phyloP scores from a whole-genome alignment of 2,329 filamentous ascomycete genomes.

The Penicillium decumbens region DNA sequence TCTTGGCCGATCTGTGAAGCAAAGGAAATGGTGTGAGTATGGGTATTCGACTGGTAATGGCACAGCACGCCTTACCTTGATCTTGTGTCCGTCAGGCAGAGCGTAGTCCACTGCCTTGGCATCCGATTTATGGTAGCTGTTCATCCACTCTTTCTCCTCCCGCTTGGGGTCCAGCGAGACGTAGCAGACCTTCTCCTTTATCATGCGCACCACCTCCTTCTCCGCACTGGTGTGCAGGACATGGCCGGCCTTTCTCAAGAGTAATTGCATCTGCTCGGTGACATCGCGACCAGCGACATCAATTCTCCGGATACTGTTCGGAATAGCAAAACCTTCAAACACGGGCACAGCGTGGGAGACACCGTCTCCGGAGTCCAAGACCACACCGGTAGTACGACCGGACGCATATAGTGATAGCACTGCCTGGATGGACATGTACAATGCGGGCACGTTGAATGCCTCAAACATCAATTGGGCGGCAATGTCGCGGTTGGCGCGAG shows the following conservation, averaged over 20 bases:
- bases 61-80: slow-evolving; percentile 60
- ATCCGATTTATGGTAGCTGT: slow-evolving; percentile 65
- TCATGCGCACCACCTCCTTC: slow-evolving; percentile 96
- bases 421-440: slow-evolving; percentile 96
- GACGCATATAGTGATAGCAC: slow-evolving; percentile 94
- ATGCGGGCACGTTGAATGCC: slow-evolving; percentile 94
- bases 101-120: slow-evolving; percentile 80
- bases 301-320: slow-evolving; percentile 89
- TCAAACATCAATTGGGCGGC: slow-evolving; percentile 98
- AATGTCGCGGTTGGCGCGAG: slow-evolving; percentile 88
- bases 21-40: neutral
- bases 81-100: slow-evolving; percentile 85
- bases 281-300: slow-evolving; percentile 95
- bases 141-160: slow-evolving; percentile 93
- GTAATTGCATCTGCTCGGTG: slow-evolving; percentile 86
- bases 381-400: slow-evolving; percentile 90
- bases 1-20: slow-evolving; percentile 71
- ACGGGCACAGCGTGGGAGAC: slow-evolving; percentile 97
- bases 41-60: neutral
- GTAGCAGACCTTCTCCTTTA: slow-evolving; percentile 93
- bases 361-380: slow-evolving; percentile 90
- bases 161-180: slow-evolving; percentile 84
- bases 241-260: slow-evolving; percentile 86
- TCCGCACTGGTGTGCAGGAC: slow-evolving; percentile 97
- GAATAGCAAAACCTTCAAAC: slow-evolving; percentile 96